Base-by-base conservation (phyloP, 257 asterid species). In the Linaria vulgaris region DNA sequence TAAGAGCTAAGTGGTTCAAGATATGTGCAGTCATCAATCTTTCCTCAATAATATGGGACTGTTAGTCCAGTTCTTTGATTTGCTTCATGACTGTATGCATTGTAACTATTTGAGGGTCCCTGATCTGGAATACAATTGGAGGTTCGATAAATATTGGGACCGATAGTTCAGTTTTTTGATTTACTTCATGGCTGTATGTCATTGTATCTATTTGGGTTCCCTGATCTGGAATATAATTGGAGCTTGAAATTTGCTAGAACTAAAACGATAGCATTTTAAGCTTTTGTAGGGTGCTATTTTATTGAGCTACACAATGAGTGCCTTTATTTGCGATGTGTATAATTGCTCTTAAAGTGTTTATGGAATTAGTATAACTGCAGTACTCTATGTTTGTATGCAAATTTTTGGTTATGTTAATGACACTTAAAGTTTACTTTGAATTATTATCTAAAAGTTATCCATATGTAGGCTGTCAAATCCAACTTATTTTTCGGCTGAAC, bases 171-270 rank as follows among this genome's bases (percentile, higher is more conserved):
- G n/a, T n/a, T n/a, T 25, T 15, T 9, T n/a, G 46, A 4, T 24
- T 31, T 34, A 41, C 30, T 41, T 51, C 24, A 8, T 30, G 1
- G 5, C 37, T 25, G 13, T 23, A 16, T 22, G 37, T n/a, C 27
- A 6, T 15, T 59, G 58, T 39, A 9, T 10, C 17, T 34, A 10
- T 39, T 38, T 2, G 37, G 43, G 50, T 22, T 20, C 21, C 31
- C 52, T 41, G 55, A 12, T 53, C 48, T 63, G 43, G 16, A 58
- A 30, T 63, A 30, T 31, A n/a, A 31, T 34, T 54, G 20, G 17
- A 27, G 14, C 5, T 24, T 49, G 19, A 4, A 15, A n/a, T 7
- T 61, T 15, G n/a, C 9, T 17, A 24, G 13, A 9, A 9, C 4
- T 23, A 2, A 25, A 56, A 30, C 1, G 21, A 49, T 49, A 7